Base-by-base conservation (phyloP, 768 basidiomycete genomes). In the Rhizopogon roseolus region DNA sequence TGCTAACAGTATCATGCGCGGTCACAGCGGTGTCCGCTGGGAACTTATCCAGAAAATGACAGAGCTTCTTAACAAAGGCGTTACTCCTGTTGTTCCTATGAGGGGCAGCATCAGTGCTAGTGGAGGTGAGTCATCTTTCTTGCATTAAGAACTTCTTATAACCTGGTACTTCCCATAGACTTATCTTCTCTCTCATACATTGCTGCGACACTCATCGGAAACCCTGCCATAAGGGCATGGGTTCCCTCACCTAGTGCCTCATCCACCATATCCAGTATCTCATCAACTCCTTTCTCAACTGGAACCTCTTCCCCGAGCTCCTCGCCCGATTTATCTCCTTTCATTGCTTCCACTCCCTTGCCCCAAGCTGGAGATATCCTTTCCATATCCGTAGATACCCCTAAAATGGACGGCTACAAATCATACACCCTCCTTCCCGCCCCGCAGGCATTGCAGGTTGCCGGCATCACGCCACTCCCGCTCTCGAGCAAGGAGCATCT, bases 1-100 rank as follows among this genome's bases (percentile, higher is more conserved):
- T 59, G 86, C 90, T 78, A 95, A 94, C 69, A 92, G 90, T 4
- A 81, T 95, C 41, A 84, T 92, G 51, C 85, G 92, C 6, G 92
- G 91, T 0, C 93, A 94, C 70, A 92, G 90, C 19, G 93, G 88
- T 34, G 83, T 95, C 11, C 81, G 91, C 37, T 85, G 85, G 80
- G 82, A 86, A 56, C 80, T 94, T 48, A 80, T 94, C 54, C 77
- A 89, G 66, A 84, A 84, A 62, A 91, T 95, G 82, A 80, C 78
- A 55, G 77, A 80, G 17, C 77, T 93, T 41, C 79, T 95, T 39
- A 71, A 74, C 32, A 81, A 82, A 57, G 82, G 90, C 59, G 79
- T 94, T 62, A 89, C 82, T 5, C 88, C 89, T 0, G 68, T 93
- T 14, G 87, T 95, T 16, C 92, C 92, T 16, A 74, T 95, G 6